These are phyloP conservation scores for Aspergillus latus DNA, from an alignment of 2,329 filamentous ascomycete genomes.

Conservation along the genomic window DNA sequence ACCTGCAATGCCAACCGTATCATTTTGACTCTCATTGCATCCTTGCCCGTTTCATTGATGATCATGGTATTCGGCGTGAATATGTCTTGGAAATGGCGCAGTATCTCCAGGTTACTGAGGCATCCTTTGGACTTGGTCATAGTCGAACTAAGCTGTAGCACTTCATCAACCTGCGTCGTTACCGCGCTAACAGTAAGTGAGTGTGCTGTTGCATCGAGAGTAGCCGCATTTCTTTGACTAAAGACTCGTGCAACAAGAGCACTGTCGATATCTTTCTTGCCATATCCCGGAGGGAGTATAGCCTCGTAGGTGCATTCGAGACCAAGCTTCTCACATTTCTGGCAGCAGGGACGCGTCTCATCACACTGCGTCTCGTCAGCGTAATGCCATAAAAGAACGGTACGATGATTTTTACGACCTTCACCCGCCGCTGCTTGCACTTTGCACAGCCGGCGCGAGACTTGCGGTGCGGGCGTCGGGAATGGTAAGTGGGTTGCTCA, in stretches of 20 bases:
- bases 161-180: conserved; percentile 25
- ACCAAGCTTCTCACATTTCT: conserved; percentile 32
- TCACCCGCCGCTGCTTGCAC: conserved; percentile 38
- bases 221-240: conserved; percentile 1
- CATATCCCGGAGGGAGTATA: not conserved
- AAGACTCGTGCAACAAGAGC: conserved; percentile 17
- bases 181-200: conserved; percentile 24
- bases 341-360: conserved; percentile 34
- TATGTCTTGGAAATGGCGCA: conserved; percentile 31
- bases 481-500: conserved; percentile 25
- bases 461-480: conserved; percentile 36
- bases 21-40: conserved; percentile 27
- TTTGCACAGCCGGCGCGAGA: conserved; percentile 35
- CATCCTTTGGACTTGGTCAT: not conserved
- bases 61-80: conserved; percentile 16
- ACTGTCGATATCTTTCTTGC: not conserved
- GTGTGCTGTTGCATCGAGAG: conserved; percentile 20
- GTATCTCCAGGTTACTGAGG: conserved; percentile 19
- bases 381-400: not conserved
- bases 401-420: conserved; percentile 22
- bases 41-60: conserved; percentile 15
- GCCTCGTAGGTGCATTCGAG: conserved; percentile 32
- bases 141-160: conserved; percentile 19
- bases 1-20: conserved; percentile 35
- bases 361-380: conserved; percentile 29